Percentiles rank a stretch among this genome's conserved stretches.
These are phyloP conservation scores for Suillus weaverae DNA, from an alignment of 768 basidiomycete genomes.

Conservation along the genomic window DNA sequence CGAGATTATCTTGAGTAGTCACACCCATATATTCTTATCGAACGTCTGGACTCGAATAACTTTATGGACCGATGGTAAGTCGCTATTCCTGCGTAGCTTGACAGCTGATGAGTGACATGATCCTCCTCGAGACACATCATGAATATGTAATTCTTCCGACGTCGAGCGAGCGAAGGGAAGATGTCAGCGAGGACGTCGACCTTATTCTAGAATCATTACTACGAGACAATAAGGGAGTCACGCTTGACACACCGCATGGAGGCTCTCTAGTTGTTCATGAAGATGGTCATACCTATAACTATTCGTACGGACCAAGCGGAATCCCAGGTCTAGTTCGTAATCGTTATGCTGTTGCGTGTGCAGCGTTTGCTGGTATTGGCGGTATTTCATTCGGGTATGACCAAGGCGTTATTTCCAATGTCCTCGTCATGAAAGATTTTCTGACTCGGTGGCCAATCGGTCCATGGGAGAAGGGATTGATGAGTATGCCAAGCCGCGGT, in stretches of 20 bases:
- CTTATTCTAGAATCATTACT: conserved; percentile 16
- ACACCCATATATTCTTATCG: not conserved
- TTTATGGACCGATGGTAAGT: conserved; percentile 6
- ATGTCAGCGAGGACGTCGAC: not conserved
- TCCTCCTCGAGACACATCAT: conserved; percentile 78
- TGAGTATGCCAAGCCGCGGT: conserved; percentile 53
- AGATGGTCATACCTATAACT: conserved; percentile 47
- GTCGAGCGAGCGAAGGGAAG: not conserved
- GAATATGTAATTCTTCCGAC: not conserved
- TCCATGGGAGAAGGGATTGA: conserved; percentile 70
- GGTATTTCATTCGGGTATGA: conserved; percentile 82
- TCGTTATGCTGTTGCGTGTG: conserved; percentile 64
- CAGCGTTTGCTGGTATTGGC: conserved; percentile 74
- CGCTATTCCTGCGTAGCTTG: conserved; percentile 20
- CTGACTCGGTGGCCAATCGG: conserved; percentile 65
- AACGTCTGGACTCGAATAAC: conserved; percentile 5
- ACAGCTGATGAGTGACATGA: not conserved
- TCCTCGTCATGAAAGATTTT: conserved; percentile 82
- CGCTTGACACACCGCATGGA: conserved; percentile 26
- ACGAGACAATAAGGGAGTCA: conserved; percentile 16
- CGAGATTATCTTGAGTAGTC: not conserved
- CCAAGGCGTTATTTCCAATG: conserved; percentile 84
- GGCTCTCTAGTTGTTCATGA: conserved; percentile 26
- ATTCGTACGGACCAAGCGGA: conserved; percentile 74
- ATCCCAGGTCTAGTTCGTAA: conserved; percentile 64